These are phyloP conservation scores for Sonneratia alba DNA, from an alignment of 345 rosid species.

Conservation along the genomic window DNA sequence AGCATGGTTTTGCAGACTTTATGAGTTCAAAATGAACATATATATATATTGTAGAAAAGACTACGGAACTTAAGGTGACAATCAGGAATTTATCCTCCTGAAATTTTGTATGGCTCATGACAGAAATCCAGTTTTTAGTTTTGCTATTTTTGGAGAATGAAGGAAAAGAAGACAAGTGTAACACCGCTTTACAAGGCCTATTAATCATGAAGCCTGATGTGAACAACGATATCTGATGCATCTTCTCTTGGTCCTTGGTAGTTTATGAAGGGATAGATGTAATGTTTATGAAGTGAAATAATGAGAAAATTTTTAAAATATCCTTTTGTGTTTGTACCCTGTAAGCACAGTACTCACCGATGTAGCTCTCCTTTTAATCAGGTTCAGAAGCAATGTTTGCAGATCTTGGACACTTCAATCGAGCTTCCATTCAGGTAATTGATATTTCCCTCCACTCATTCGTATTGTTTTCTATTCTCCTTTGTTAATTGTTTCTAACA, in stretches of 20 bases:
- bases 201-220: too few species aligned
- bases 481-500: slow-evolving; percentile 5
- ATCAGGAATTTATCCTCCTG: too few species aligned
- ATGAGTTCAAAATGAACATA: too few species aligned
- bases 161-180: too few species aligned
- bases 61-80: too few species aligned
- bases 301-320: not conserved
- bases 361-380: slow-evolving; percentile 12
- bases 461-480: slow-evolving; percentile 1
- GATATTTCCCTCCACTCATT: not conserved
- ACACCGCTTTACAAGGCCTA: too few species aligned
- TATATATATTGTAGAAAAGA: too few species aligned
- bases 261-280: not conserved
- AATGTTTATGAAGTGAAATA: not conserved
- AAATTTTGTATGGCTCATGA: too few species aligned
- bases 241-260: too few species aligned
- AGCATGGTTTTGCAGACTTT: not conserved
- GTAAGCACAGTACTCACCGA: not conserved
- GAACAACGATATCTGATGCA: too few species aligned
- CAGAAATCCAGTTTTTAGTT: too few species aligned
- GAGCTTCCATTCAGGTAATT: slow-evolving; percentile 48
- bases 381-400: slow-evolving; percentile 91
- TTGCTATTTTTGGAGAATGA: too few species aligned
- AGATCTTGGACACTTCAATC: slow-evolving; percentile 78
- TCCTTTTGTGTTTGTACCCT: not conserved